Evolutionary conservation across 2,329 filamentous ascomycete species (phyloP), one percentile per base, ranked within the genome.

Genomic region (Stachybotrys echinatus): DNA sequence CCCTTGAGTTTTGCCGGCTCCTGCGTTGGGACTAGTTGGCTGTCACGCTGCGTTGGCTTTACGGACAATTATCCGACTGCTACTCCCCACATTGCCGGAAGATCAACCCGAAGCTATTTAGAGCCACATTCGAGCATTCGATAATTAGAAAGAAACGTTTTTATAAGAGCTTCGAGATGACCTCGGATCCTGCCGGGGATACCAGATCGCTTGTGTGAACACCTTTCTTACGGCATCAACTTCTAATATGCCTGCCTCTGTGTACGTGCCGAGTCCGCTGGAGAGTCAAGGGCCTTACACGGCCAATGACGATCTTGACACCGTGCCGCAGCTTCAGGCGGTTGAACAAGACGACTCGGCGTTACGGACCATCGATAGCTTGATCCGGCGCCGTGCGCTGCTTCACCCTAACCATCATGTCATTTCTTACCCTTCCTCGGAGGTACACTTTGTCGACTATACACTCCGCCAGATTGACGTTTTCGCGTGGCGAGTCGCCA

Each of bases 381-480:
- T 64, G 14, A 48, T 63, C 7, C 55, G 61, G 34, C 55, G 52
- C 10, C 54, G 61, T 17, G 59, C 60, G 7, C 34, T 54, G 23
- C 52, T 48, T 46, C 64, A 67, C n/a, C 59, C 68, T 1, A 54
- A 71, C 48, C 56, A 63, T 3, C 65, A 65, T 18, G 64, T 73
- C 12, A 51, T 63, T 4, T 72, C 70, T 1, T 77, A 77, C 47
- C 74, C 75, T 3, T 66, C 63, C 4, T 65, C 63, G 2, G 72
- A 71, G 6, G 65, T 69, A 27, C 58, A 69, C 2, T 78, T 74
- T 60, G 68, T 73, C 31, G 65, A 76, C 55, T 77, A 77, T 54
- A 71, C 74, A 1, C 59, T 73, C 48, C 64, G 65, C 21, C 70
- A 77, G 42, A 63, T 78, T 2, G 74, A 77, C 50, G 59, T 71